phyloP scores from a whole-genome alignment of 192 early-diverging fungal genomes.

The Phycomyces nitens region DNA sequence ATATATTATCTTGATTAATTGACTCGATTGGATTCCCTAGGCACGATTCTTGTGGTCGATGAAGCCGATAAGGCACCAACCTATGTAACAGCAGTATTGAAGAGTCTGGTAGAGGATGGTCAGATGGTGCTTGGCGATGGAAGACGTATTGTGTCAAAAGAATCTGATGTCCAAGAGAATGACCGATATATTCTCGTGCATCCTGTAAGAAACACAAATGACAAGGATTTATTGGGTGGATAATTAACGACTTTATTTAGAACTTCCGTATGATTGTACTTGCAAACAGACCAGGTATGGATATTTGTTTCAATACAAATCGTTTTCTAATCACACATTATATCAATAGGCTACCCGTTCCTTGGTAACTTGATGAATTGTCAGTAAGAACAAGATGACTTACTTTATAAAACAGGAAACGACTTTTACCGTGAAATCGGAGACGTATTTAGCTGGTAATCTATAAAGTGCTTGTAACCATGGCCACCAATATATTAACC shows the following conservation, averaged over 20 bases:
- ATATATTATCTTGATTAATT: not conserved
- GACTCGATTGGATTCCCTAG: conserved; percentile 9
- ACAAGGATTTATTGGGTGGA: not conserved
- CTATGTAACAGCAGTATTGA: conserved; percentile 71
- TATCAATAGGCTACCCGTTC: conserved; percentile 34
- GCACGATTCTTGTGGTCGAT: conserved; percentile 72
- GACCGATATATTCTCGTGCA: conserved; percentile 54
- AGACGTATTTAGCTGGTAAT: conserved; percentile 65
- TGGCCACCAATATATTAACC: no score
- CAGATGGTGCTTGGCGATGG: conserved; percentile 79
- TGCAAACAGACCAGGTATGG: conserved; percentile 71
- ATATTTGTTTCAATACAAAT: no score
- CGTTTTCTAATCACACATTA: not conserved
- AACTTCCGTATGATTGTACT: conserved; percentile 83
- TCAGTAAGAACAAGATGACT: no score
- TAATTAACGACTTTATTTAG: not conserved
- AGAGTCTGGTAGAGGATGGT: conserved; percentile 70
- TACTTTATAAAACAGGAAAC: no score
- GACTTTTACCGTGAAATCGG: conserved; percentile 82
- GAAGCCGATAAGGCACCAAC: conserved; percentile 84
- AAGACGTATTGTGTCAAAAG: conserved; percentile 59
- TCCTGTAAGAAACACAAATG: conserved; percentile 4
- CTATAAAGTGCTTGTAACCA: no score
- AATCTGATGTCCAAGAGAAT: conserved; percentile 36
- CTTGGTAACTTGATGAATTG: conserved; percentile 20